Percentiles rank a stretch among this genome's conserved stretches.
phyloP scores from a whole-genome alignment of 176 grass and related monocot species.

The Oropetium thomaeum region DNA sequence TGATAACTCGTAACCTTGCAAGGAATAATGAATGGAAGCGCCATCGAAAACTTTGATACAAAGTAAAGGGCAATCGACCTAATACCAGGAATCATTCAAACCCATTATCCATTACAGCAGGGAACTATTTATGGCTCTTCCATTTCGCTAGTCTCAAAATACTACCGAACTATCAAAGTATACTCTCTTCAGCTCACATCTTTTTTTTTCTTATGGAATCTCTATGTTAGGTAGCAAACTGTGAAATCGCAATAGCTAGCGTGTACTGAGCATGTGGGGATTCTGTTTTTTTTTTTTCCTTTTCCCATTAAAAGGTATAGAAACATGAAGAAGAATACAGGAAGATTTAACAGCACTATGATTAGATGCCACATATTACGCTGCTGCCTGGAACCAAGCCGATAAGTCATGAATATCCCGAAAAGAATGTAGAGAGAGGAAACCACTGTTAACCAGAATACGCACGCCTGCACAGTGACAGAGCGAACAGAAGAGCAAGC shows the following conservation, averaged over 20 bases:
- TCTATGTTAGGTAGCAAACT: background rate
- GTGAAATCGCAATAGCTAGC: background rate
- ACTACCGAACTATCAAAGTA: background rate
- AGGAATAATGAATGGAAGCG: background rate
- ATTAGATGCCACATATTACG: background rate
- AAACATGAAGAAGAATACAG: background rate
- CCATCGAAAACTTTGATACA: background rate
- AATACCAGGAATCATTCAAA: background rate
- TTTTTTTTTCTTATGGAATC: background rate
- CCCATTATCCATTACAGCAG: background rate
- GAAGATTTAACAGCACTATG: background rate
- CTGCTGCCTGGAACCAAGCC: too few species aligned
- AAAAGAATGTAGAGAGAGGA: background rate
- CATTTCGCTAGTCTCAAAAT: background rate
- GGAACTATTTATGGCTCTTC: background rate
- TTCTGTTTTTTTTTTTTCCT: too few species aligned
- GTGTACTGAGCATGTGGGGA: background rate
- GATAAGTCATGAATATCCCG: background rate
- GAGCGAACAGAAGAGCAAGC: background rate
- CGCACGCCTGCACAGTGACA: background rate
- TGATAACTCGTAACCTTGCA: background rate
- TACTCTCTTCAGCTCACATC: background rate
- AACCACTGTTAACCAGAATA: background rate
- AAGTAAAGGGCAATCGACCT: background rate
- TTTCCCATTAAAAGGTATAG: background rate